Conservation (phyloP, 192 early-diverging fungal genomes). For the Coemansia sp. region DNA sequence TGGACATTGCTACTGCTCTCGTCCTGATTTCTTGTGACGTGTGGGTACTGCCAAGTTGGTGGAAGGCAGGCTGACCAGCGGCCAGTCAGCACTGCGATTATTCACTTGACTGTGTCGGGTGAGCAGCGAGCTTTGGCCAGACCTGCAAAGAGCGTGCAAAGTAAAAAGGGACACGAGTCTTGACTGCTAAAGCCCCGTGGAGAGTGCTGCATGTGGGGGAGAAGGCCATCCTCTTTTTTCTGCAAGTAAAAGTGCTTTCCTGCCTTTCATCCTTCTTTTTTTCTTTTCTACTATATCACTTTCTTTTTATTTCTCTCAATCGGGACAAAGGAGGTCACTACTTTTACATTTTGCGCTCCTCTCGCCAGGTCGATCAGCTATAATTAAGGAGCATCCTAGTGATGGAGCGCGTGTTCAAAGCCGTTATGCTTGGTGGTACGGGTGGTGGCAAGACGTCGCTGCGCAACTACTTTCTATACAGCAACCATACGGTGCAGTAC, state of each 20-base stretch:
- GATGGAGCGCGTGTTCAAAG: conserved; percentile 36
- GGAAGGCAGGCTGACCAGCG: background rate
- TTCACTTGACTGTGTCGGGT: background rate
- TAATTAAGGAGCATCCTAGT: background rate
- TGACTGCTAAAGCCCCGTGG: conserved; percentile 4
- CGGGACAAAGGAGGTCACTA: background rate
- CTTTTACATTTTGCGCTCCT: background rate
- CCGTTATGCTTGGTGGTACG: conserved; percentile 41
- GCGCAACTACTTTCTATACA: conserved; percentile 44
- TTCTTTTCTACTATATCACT: background rate
- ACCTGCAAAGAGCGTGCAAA: background rate
- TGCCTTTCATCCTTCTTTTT: background rate
- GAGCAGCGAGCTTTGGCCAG: conserved; percentile 1
- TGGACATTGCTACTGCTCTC: background rate
- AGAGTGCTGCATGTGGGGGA: too few relatives aligned
- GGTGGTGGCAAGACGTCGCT: conserved; percentile 44
- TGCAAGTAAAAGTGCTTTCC: background rate
- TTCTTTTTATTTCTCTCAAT: background rate
- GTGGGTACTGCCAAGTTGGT: background rate
- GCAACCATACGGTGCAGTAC: conserved; percentile 31
- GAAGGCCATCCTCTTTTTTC: background rate
- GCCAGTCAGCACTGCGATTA: background rate
- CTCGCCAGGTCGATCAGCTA: background rate
- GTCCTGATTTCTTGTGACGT: background rate
- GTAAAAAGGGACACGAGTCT: conserved; percentile 5